Conservation (phyloP, 1,284 basidiomycete genomes). For the Leucoagaricus sp. region DNA sequence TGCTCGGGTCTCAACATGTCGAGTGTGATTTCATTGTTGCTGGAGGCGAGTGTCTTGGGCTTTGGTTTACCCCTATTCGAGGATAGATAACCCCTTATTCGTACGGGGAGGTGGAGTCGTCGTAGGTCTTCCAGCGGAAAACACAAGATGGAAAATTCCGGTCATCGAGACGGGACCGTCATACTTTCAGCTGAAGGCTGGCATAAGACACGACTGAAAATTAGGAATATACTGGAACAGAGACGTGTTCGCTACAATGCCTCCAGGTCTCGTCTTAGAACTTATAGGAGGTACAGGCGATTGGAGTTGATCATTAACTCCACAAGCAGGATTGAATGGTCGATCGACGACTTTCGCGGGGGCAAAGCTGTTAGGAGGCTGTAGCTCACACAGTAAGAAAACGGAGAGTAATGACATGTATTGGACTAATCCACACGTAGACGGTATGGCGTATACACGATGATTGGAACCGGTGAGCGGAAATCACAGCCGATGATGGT, state of each 20-base stretch:
- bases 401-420: not conserved
- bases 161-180: conserved; percentile 17
- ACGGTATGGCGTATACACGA: conserved; percentile 30
- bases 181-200: not conserved
- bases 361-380: conserved; percentile 32
- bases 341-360: conserved; percentile 21
- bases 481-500: conserved; percentile 8
- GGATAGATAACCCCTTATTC: not conserved
- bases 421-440: conserved; percentile 15
- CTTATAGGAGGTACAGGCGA: conserved; percentile 19
- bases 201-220: too few species aligned
- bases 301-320: conserved; percentile 33
- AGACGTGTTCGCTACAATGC: conserved; percentile 18
- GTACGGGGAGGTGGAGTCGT: conserved; percentile 14
- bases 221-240: conserved; percentile 16
- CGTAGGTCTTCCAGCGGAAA: conserved; percentile 12
- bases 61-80: not conserved
- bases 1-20: conserved; percentile 1
- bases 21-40: conserved; percentile 24
- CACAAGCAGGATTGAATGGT: conserved; percentile 24
- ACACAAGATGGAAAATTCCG: conserved; percentile 8
- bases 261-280: conserved; percentile 20
- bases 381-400: conserved; percentile 31
- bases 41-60: conserved; percentile 17
- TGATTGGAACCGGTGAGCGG: conserved; percentile 28